These are phyloP conservation scores for Panicum hallii DNA, from an alignment of 202 grass and related monocot species.

Conservation along the genomic window DNA sequence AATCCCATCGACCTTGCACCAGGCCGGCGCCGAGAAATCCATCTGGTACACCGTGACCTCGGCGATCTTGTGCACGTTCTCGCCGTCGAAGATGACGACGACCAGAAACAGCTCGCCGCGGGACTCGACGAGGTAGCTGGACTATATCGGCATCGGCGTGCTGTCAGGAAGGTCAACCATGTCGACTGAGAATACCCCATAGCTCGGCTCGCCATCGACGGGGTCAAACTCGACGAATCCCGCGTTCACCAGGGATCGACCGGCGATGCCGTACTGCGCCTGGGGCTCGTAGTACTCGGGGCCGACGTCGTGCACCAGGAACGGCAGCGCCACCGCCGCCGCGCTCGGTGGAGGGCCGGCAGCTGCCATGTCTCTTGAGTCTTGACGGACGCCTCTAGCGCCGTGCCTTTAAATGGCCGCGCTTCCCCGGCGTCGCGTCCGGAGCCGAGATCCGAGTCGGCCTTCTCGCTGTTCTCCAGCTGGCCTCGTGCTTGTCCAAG, in stretches of 20 bases:
- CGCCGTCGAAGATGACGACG: background rate
- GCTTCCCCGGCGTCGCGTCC: too few relatives aligned
- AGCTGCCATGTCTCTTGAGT: too few relatives aligned
- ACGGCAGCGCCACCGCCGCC: background rate
- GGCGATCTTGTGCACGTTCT: background rate
- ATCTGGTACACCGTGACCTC: background rate
- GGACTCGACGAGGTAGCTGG: conserved; percentile 10
- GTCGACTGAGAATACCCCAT: background rate
- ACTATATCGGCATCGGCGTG: background rate
- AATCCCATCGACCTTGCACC: conserved; percentile 23
- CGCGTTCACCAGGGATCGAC: background rate
- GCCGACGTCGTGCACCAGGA: background rate
- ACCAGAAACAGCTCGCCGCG: background rate
- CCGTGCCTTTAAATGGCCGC: too few relatives aligned
- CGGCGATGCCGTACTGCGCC: background rate
- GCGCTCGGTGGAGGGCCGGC: too few relatives aligned
- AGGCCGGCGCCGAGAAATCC: conserved; percentile 25
- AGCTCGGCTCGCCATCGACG: background rate
- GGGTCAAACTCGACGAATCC: background rate
- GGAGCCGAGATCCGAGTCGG: too few relatives aligned
- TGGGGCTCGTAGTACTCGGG: background rate
- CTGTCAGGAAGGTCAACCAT: background rate
- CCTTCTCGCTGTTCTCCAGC: too few relatives aligned
- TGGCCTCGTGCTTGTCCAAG: too few relatives aligned
- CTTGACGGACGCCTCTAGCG: too few relatives aligned